phyloP scores from a whole-genome alignment of 345 rosid species.

The Balakata baccata region DNA sequence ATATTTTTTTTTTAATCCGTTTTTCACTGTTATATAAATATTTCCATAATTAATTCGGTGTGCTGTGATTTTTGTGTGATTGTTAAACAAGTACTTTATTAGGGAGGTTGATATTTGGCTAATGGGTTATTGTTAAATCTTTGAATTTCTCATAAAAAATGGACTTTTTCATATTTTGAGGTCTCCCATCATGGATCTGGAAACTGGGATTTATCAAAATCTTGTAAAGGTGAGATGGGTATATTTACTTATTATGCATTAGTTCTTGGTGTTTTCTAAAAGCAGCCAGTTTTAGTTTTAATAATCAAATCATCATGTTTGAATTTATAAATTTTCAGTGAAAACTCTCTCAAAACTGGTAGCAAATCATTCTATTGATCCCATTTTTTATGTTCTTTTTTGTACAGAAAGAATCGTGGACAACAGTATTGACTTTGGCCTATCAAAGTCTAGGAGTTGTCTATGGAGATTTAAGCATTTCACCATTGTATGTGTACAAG shows the following conservation, averaged over 20 bases:
- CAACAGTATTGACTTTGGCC: constrained; percentile 71
- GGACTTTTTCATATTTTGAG: constrained; percentile 30
- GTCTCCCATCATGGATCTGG: constrained; percentile 57
- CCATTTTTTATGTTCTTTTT: background rate
- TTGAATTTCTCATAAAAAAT: constrained; percentile 23
- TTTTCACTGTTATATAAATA: background rate
- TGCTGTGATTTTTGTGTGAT: constrained; percentile 10
- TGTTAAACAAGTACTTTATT: background rate
- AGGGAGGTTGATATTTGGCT: constrained; percentile 17
- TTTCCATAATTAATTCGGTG: background rate
- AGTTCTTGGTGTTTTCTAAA: background rate
- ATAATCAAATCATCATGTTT: background rate
- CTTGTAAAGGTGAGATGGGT: constrained; percentile 46
- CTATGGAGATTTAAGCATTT: constrained; percentile 89
- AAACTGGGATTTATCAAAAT: constrained; percentile 43
- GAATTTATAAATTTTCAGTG: background rate
- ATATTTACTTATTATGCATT: background rate
- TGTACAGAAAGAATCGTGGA: constrained; percentile 80
- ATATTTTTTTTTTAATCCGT: background rate
- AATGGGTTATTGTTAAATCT: constrained; percentile 29
- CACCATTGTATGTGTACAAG: constrained; percentile 79
- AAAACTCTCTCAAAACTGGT: background rate
- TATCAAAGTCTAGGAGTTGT: constrained; percentile 87
- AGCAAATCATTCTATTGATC: background rate
- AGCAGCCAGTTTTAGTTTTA: background rate